Conservation (phyloP, 116 monocot genomes). For the Phalaenopsis hybrid region DNA sequence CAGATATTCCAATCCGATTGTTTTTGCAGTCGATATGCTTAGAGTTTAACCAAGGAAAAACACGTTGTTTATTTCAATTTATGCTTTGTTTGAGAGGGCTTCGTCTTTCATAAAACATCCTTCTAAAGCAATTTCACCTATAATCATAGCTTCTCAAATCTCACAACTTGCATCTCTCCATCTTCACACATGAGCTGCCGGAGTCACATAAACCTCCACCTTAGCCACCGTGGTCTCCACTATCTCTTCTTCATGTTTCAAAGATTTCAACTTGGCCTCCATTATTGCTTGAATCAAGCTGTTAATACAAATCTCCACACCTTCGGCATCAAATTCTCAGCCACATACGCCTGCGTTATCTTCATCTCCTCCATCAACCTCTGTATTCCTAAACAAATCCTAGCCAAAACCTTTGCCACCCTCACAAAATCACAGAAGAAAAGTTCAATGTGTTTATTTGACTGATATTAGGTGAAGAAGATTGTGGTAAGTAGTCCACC, state of each 20-base stretch:
- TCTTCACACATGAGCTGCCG: too few species aligned
- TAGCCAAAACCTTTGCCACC: slow-evolving; percentile 38
- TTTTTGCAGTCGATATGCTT: too few species aligned
- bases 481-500: too few species aligned
- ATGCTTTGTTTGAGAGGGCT: too few species aligned
- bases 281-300: slow-evolving; percentile 14
- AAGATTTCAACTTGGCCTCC: slow-evolving; percentile 10
- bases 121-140: too few species aligned
- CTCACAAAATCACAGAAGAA: slow-evolving; percentile 44
- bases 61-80: too few species aligned
- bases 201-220: not conserved
- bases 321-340: slow-evolving; percentile 46
- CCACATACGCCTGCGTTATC: slow-evolving; percentile 43
- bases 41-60: too few species aligned
- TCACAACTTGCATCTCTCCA: too few species aligned
- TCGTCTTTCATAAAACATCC: too few species aligned
- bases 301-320: slow-evolving; percentile 2
- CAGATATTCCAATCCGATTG: too few species aligned
- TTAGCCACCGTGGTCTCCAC: not conserved
- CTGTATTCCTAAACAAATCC: slow-evolving; percentile 29
- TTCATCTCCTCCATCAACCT: slow-evolving; percentile 13
- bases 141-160: too few species aligned
- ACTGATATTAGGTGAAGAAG: too few species aligned
- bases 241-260: not conserved
- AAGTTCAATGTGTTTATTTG: slow-evolving; percentile 37